These are phyloP conservation scores for Colletotrichum sp. DNA, from an alignment of 2,329 filamentous ascomycete species.

Conservation along the genomic window DNA sequence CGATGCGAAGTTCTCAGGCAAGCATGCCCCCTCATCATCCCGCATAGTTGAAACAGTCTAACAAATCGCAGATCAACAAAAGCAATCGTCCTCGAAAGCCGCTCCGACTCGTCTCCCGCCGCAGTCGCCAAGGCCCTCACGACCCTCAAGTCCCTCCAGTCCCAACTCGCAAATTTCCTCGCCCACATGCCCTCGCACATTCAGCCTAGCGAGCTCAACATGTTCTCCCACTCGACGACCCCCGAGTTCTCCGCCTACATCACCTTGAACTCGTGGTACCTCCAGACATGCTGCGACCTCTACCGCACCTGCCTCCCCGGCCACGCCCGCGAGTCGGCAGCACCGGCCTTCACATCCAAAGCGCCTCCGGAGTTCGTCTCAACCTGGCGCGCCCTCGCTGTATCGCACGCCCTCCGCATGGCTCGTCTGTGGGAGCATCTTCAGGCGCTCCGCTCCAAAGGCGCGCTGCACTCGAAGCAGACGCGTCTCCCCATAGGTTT, in stretches of 20 bases:
- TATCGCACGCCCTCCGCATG: slow-evolving; percentile 1
- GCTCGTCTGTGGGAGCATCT: slow-evolving; percentile 5
- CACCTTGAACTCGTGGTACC: slow-evolving; percentile 10
- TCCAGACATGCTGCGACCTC: not conserved
- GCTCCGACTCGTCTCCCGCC: not conserved
- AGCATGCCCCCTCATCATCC: not conserved
- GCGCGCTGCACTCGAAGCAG: slow-evolving; percentile 2
- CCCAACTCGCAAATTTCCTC: not conserved
- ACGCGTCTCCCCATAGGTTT: slow-evolving; percentile 1
- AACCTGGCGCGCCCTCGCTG: not conserved
- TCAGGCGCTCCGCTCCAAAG: not conserved
- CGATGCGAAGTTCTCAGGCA: not conserved
- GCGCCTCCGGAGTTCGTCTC: not conserved
- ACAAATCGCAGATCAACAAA: not conserved
- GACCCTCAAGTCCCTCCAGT: not conserved
- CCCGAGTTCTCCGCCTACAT: slow-evolving; percentile 2
- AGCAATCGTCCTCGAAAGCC: not conserved
- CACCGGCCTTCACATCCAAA: not conserved
- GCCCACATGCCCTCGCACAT: not conserved
- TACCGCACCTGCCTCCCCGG: not conserved
- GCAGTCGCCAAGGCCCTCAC: not conserved
- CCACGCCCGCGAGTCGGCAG: not conserved
- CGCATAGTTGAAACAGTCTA: not conserved
- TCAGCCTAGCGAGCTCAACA: not conserved
- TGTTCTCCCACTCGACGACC: slow-evolving; percentile 6